These are phyloP conservation scores for Veloporphyrellus conicus DNA, from an alignment of 1,284 basidiomycete genomes.

Conservation along the genomic window DNA sequence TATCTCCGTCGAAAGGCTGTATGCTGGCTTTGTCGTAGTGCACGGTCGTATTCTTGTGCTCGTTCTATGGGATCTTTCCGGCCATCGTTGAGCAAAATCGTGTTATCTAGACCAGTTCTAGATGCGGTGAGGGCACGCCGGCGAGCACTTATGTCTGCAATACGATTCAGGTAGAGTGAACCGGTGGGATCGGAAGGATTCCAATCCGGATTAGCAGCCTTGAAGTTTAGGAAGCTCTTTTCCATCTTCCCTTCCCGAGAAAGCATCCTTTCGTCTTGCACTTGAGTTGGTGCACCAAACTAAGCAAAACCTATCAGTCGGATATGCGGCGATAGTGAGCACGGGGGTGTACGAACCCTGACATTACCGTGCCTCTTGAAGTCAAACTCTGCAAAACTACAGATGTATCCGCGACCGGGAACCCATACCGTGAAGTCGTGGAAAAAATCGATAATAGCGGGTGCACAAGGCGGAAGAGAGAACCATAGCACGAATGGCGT, in stretches of 20 bases:
- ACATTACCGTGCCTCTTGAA: constrained; percentile 88
- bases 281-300: constrained; percentile 74
- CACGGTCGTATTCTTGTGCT: constrained; percentile 68
- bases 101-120: constrained; percentile 30
- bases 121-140: constrained; percentile 32
- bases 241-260: constrained; percentile 97
- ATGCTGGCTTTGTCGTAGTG: constrained; percentile 65
- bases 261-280: constrained; percentile 68
- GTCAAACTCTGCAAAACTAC: constrained; percentile 97
- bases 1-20: constrained; percentile 47
- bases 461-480: constrained; percentile 83
- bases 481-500: constrained; percentile 95
- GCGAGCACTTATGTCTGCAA: constrained; percentile 65
- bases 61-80: constrained; percentile 47
- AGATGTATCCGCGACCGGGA: constrained; percentile 93
- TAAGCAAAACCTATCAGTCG: constrained; percentile 27
- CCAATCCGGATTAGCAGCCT: constrained; percentile 94
- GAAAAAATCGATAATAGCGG: constrained; percentile 92
- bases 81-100: constrained; percentile 32
- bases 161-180: constrained; percentile 78
- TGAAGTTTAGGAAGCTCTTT: constrained; percentile 95
- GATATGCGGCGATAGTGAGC: background rate
- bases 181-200: constrained; percentile 81
- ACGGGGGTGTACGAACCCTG: constrained; percentile 47
- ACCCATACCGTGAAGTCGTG: constrained; percentile 95